Base-by-base conservation (phyloP, 345 rosid genomes). In the Rhizophora apiculata region DNA sequence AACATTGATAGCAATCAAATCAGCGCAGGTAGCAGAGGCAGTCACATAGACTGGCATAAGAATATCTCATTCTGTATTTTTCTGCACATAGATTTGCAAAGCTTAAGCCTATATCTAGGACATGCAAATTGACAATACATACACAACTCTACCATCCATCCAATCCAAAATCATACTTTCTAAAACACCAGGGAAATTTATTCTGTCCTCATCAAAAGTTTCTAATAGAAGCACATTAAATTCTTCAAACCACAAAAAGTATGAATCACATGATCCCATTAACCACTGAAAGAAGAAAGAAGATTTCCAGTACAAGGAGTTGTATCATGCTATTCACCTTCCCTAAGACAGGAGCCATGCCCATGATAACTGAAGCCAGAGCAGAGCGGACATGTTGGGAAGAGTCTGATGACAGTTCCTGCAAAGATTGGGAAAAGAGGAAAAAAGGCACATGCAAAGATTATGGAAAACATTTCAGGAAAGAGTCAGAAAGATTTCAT, bases 341-440 rank as follows among this genome's bases (percentile, higher is more conserved):
- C 65, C 89, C 90, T 27, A 95, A 61, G 57, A 92, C 94, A 63
- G 98, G 97, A 70, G 99, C 97, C 98, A 95, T 92, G 64, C 98
- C 99, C 97, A 92, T 95, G 75, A 95, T 92, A 71, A 95, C 99
- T 31, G 97, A 95, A 72, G 99, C 99, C 85, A 95, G 82, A 73
- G 96, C 99, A 72, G 97, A 95, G 39, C 99, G 96, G 22, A 95
- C 99, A 71, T 95, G 99, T 74, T 92, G 99, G 55, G 98, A 95
- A 72, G 97, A 90, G 88, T 95, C 99, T 11, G 98, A 86, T 26
- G 99, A 92, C 69, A 95, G 75, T 74, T 95, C 98, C 99, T 95
- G 78, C 68, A 64, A 62, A 63, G 22, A 2, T 30, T 21, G 30
- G 27, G 11, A 55, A 15, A 24, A 55, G 30, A 5, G 16, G 10